phyloP scores from a whole-genome alignment of 2,329 filamentous ascomycete species.

The Cordyceps militaris region DNA sequence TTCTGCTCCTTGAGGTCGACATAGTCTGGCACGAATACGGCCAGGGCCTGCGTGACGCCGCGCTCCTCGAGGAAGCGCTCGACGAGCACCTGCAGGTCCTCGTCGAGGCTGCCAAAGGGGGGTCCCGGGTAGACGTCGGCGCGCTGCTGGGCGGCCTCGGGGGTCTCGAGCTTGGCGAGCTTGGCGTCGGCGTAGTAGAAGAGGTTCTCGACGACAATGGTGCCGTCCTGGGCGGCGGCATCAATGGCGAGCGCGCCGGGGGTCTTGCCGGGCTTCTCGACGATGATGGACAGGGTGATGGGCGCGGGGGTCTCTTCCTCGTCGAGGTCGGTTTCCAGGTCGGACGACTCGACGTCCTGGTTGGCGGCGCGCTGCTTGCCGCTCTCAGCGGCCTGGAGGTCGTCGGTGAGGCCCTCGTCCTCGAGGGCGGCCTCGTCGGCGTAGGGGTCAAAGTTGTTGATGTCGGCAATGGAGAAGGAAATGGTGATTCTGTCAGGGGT shows the following conservation, averaged over 20 bases:
- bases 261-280: conserved; percentile 73
- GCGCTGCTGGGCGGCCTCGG: conserved; percentile 70
- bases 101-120: conserved; percentile 87
- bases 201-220: conserved; percentile 83
- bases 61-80: conserved; percentile 94
- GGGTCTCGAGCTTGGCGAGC: conserved; percentile 66
- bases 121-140: conserved; percentile 82
- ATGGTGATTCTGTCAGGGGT: conserved; percentile 31
- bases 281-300: conserved; percentile 73
- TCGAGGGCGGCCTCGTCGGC: conserved; percentile 32
- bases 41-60: conserved; percentile 79
- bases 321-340: conserved; percentile 36
- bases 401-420: conserved; percentile 33
- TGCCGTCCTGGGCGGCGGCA: conserved; percentile 76
- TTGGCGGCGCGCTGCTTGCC: conserved; percentile 36
- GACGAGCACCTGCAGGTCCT: conserved; percentile 86
- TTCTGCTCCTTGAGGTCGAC: conserved; percentile 98
- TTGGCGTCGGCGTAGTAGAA: conserved; percentile 77
- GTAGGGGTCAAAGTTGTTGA: conserved; percentile 34
- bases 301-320: conserved; percentile 59
- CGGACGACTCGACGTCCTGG: conserved; percentile 43
- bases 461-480: conserved; percentile 37
- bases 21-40: conserved; percentile 89
- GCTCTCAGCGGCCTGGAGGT: conserved; percentile 45
- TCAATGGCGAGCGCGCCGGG: conserved; percentile 77